Percentiles rank a stretch among this genome's conserved stretches.
Evolutionary conservation across 75 land plant genomes (phyloP).

Genomic region (Larix kaempferi): DNA sequence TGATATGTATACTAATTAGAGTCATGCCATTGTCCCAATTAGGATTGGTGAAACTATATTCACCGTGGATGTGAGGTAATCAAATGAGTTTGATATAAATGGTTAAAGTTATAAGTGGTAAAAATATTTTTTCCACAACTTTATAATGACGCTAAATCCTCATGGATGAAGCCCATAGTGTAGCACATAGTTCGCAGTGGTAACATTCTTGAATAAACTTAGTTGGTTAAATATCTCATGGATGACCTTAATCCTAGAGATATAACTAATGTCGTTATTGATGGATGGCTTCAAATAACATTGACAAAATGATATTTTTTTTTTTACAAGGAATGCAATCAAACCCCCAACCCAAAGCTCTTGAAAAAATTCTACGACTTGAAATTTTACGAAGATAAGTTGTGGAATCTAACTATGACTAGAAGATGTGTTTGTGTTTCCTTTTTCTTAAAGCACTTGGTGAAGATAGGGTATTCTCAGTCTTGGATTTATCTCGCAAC

Average conservation of each 20-base stretch:
- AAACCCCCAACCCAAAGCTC: conserved; percentile 50
- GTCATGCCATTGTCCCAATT: conserved; percentile 17
- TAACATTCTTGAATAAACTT: conserved; percentile 32
- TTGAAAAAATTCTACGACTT: conserved; percentile 48
- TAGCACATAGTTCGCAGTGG: conserved; percentile 39
- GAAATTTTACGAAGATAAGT: conserved; percentile 6
- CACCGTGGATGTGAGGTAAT: conserved; percentile 26
- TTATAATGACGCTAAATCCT: conserved; percentile 40
- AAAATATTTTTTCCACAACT: conserved; percentile 46
- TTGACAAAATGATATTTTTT: conserved; percentile 74
- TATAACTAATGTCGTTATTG: conserved; percentile 50
- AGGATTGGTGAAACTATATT: conserved; percentile 53
- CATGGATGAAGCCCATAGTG: conserved; percentile 65
- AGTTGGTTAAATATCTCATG: conserved; percentile 29
- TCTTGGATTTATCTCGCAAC: no score
- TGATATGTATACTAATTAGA: no score
- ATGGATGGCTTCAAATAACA: conserved; percentile 70
- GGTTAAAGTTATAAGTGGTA: conserved; percentile 56
- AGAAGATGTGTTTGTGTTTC: no score
- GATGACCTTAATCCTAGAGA: conserved; percentile 13
- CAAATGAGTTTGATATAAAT: conserved; percentile 14
- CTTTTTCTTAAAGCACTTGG: no score
- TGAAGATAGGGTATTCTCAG: no score
- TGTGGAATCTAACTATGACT: no score
- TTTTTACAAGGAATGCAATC: conserved; percentile 41